Conservation (phyloP, 176 grass and related monocot species). For the Musa troglodytarum region DNA sequence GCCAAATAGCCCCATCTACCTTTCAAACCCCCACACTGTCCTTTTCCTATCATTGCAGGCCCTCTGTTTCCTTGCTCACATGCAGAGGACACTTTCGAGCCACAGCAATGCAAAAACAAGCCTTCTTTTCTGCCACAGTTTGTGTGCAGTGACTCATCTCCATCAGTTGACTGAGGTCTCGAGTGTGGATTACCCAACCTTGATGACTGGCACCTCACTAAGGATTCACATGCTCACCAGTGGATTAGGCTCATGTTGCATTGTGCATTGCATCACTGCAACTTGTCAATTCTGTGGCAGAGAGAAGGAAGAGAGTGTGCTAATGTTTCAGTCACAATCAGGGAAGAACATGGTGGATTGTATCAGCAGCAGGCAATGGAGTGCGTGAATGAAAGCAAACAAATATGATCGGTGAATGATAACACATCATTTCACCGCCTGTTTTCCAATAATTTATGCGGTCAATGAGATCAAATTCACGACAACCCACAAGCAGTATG, state of each 20-base stretch:
- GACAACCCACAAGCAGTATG: not conserved
- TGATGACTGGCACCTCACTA: too few relatives aligned
- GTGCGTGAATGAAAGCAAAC: too few relatives aligned
- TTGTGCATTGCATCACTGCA: not conserved
- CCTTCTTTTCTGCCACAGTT: not conserved
- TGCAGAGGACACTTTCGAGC: not conserved
- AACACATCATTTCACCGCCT: too few relatives aligned
- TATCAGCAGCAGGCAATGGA: too few relatives aligned
- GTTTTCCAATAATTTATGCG: too few relatives aligned
- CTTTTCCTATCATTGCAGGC: slow-evolving; percentile 1
- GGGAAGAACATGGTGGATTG: not conserved
- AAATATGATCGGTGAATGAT: too few relatives aligned
- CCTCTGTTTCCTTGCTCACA: not conserved
- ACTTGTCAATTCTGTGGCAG: not conserved
- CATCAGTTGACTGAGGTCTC: too few relatives aligned
- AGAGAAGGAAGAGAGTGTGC: too few relatives aligned
- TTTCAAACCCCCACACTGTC: slow-evolving; percentile 6
- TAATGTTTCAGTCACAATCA: not conserved
- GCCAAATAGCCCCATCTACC: not conserved
- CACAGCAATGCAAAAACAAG: not conserved
- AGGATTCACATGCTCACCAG: not conserved
- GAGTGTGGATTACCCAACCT: too few relatives aligned
- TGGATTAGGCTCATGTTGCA: not conserved
- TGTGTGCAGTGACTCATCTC: not conserved
- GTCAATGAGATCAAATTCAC: not conserved